These are phyloP conservation scores for Venturia effusa DNA, from an alignment of 2,329 filamentous ascomycete genomes.

Conservation along the genomic window DNA sequence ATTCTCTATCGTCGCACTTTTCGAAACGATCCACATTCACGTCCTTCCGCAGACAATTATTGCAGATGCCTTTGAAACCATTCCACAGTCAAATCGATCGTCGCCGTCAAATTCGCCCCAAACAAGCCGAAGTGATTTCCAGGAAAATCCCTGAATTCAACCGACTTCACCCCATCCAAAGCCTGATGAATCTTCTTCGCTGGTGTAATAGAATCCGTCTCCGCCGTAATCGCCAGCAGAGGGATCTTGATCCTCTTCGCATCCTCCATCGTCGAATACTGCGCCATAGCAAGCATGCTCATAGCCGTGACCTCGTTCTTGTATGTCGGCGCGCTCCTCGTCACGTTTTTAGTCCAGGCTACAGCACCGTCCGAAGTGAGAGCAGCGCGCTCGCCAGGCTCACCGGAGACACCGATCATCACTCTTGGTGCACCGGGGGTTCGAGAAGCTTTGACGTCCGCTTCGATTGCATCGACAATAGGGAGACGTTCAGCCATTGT, in stretches of 20 bases:
- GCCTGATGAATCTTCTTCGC: conserved; percentile 3
- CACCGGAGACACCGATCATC: not conserved
- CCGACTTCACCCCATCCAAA: not conserved
- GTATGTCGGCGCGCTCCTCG: conserved; percentile 3
- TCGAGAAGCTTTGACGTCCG: not conserved
- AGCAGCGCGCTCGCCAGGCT: not conserved
- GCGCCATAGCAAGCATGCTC: not conserved
- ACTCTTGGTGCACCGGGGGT: not conserved
- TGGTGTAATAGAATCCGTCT: conserved; percentile 4
- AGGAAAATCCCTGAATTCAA: conserved; percentile 2
- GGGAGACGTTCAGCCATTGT: not conserved
- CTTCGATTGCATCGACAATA: not conserved
- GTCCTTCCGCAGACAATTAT: too few relatives aligned
- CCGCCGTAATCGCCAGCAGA: not conserved
- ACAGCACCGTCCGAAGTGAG: conserved; percentile 4
- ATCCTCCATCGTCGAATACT: conserved; percentile 1
- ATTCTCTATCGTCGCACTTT: too few relatives aligned
- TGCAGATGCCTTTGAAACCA: not conserved
- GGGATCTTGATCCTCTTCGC: conserved; percentile 3
- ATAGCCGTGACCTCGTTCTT: conserved; percentile 2
- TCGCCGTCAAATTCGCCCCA: conserved; percentile 7
- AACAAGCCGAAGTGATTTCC: conserved; percentile 1
- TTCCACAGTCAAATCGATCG: conserved; percentile 2
- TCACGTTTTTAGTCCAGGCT: conserved; percentile 1
- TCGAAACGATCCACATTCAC: too few relatives aligned